Percentiles rank a stretch among this genome's conserved stretches.
Evolutionary conservation across 495 filamentous ascomycete genomes (phyloP).

Genomic region (Stereocaulon alpinum): DNA sequence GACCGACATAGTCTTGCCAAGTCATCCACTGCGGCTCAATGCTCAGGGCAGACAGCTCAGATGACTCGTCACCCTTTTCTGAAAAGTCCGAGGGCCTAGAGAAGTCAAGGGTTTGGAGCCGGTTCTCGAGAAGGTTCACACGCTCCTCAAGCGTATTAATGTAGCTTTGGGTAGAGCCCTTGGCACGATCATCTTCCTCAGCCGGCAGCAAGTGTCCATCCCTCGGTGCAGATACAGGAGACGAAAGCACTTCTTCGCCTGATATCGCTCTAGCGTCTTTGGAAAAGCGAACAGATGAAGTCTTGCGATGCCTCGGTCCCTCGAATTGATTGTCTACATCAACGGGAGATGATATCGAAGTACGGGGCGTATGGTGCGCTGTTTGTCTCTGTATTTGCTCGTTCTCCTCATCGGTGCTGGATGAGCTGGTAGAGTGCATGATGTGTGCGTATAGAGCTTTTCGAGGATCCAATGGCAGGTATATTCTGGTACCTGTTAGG

Average conservation of each 20-base stretch:
- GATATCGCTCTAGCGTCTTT: background rate
- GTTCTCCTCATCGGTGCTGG: background rate
- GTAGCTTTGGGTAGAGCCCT: background rate
- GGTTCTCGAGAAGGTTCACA: slow-evolving; percentile 10
- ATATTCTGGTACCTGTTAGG: no score
- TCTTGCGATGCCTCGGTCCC: background rate
- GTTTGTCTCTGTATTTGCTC: background rate
- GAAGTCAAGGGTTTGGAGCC: slow-evolving; percentile 8
- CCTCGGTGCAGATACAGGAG: background rate
- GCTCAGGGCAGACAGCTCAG: slow-evolving; percentile 9
- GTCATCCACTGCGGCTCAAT: slow-evolving; percentile 18
- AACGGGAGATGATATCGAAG: background rate
- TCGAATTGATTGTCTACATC: background rate
- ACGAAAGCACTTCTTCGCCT: background rate
- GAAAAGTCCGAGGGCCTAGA: slow-evolving; percentile 1
- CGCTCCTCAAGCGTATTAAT: slow-evolving; percentile 8
- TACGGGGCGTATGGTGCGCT: background rate
- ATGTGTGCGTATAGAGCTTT: background rate
- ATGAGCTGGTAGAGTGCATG: background rate
- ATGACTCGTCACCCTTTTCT: slow-evolving; percentile 16
- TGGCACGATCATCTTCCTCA: slow-evolving; percentile 4
- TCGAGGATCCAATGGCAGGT: background rate
- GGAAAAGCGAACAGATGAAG: background rate
- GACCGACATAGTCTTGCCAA: slow-evolving; percentile 18
- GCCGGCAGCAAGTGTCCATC: background rate